Conservation (phyloP, 1,139 yeast species). For the Diutina scorzettiae region DNA sequence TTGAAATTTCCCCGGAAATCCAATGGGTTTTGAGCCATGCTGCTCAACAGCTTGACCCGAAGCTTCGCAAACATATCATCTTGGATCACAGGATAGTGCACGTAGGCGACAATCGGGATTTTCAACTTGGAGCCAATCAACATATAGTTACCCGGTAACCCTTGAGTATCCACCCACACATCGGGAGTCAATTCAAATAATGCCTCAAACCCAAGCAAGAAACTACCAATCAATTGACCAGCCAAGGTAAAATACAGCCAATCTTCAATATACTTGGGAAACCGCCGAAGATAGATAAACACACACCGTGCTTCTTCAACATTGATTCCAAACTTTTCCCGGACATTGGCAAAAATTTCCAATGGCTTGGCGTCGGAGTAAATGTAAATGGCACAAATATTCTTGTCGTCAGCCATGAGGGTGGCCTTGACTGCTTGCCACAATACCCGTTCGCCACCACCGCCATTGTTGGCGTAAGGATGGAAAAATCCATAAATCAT, state of each 20-base stretch:
- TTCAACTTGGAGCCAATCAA: constrained; percentile 37
- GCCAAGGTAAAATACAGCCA: constrained; percentile 77
- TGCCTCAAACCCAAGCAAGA: constrained; percentile 61
- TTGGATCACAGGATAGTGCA: constrained; percentile 89
- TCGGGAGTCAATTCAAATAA: constrained; percentile 64
- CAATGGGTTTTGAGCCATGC: constrained; percentile 16
- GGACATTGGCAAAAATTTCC: constrained; percentile 46
- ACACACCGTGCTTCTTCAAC: constrained; percentile 47
- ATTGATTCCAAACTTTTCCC: constrained; percentile 49
- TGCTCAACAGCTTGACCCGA: constrained; percentile 10
- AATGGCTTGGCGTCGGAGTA: constrained; percentile 43
- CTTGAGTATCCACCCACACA: constrained; percentile 90
- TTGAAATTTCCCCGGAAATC: constrained; percentile 27
- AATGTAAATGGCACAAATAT: constrained; percentile 68
- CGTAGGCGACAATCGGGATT: constrained; percentile 75
- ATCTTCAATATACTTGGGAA: constrained; percentile 51
- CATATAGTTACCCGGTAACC: constrained; percentile 71
- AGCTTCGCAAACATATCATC: constrained; percentile 68
- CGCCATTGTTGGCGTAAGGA: constrained; percentile 93
- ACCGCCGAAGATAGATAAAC: constrained; percentile 55
- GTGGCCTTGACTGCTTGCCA: constrained; percentile 90
- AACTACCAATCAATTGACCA: constrained; percentile 81
- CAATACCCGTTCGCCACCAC: constrained; percentile 94
- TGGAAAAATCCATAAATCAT: constrained; percentile 78
- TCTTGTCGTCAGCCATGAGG: constrained; percentile 33